Evolutionary conservation across 441 rosid species (phyloP), one percentile per base, ranked within the genome.

Genomic region (Eruca vesicaria): DNA sequence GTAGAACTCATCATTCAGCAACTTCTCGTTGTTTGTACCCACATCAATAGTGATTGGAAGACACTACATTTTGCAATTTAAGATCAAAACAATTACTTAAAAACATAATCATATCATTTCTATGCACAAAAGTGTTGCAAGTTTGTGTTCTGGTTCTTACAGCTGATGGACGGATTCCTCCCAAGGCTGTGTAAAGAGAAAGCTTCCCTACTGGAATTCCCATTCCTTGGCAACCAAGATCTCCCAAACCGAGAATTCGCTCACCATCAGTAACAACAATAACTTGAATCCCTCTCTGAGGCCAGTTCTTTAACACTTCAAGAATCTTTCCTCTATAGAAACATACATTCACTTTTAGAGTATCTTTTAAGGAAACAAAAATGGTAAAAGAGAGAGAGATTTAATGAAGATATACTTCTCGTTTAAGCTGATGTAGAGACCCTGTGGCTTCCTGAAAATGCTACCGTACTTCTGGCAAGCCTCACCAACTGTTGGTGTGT

Each of bases 171-270:
- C 90, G 93, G 73, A 93, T 69, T 71, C 98, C 98, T 75, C 98
- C 98, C 14, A 93, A 79, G 36, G 99, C 98, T n/a, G 98, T 91
- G 78, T 95, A 95, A 6, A 95, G 85, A 71, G 98, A 82, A 68
- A 95, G 94, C 79, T 95, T 95, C 33, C 99, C 98, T 1, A 95
- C 98, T 56, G 99, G 99, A 78, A 95, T 95, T 21, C 99, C 99
- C 98, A 95, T 95, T 82, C 98, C 98, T 95, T 95, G 98, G 85
- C 98, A 94, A 66, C 98, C 98, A 81, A 93, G 98, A 81, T 94
- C 98, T 15, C 98, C 97, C 2, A 93, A 90, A 48, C 98, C 98
- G 69, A 93, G 79, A 73, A 93, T 93, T 1, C 97, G 85, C 80
- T 93, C 97, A 70, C 98, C 98, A 64, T 93, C 98, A 21, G 98